Evolutionary conservation across 2,329 filamentous ascomycete genomes (phyloP).

Genomic region (Colletotrichum theobromicola): DNA sequence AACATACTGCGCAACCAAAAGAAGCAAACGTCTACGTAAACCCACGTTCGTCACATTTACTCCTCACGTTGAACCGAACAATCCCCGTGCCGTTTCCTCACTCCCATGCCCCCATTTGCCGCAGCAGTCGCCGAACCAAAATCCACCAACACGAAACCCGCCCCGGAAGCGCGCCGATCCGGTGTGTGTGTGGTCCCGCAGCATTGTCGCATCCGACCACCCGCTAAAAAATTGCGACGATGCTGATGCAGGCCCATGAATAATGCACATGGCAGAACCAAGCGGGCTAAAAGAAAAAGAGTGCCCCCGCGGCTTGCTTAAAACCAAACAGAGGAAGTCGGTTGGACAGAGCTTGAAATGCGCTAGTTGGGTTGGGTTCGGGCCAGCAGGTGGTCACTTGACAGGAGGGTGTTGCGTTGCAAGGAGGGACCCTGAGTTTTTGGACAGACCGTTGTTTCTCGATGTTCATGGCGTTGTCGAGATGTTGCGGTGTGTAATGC

Average conservation of each 20-base stretch:
- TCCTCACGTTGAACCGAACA: not conserved
- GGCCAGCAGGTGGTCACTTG: not conserved
- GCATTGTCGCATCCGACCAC: slow-evolving; percentile 1
- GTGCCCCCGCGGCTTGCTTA: no score
- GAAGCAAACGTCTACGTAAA: fast-evolving
- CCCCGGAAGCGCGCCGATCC: slow-evolving; percentile 12
- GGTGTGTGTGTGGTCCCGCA: not conserved
- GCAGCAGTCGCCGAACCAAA: not conserved
- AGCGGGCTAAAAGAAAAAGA: not conserved
- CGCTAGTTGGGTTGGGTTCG: not conserved
- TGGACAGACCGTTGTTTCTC: not conserved
- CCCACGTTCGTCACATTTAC: not conserved
- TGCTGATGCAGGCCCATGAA: slow-evolving; percentile 4
- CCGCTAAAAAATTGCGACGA: not conserved
- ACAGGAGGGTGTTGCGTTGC: not conserved
- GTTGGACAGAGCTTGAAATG: not conserved
- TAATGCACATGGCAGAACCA: not conserved
- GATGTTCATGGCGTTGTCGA: not conserved
- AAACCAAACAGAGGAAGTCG: not conserved
- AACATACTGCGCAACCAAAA: not conserved
- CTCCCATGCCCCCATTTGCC: not conserved
- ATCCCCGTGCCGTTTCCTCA: not conserved
- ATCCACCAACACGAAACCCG: slow-evolving; percentile 6
- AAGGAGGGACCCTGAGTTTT: not conserved
- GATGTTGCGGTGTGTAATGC: not conserved